These are phyloP conservation scores for Citrullus colocynthis DNA, from an alignment of 306 rosid species.

Conservation along the genomic window DNA sequence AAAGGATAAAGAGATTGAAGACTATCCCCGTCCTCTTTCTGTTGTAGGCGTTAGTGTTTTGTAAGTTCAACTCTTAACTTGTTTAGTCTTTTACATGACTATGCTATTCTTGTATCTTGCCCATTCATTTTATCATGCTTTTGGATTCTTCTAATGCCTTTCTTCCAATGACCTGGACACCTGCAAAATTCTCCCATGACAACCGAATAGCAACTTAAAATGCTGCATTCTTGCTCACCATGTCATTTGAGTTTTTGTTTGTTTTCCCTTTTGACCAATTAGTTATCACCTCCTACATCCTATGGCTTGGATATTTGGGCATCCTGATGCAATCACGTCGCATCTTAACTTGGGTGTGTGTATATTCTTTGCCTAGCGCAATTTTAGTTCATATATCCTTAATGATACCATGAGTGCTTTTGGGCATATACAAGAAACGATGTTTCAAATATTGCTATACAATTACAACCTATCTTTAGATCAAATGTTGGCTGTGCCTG, in stretches of 20 bases:
- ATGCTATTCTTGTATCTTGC: neutral
- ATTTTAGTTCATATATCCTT: neutral
- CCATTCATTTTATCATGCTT: neutral
- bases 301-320: neutral
- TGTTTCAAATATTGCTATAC: neutral
- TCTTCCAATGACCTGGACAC: neutral
- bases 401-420: neutral
- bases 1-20: slow-evolving; percentile 59
- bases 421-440: neutral
- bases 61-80: slow-evolving; percentile 41
- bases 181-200: neutral
- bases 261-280: neutral
- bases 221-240: neutral
- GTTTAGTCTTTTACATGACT: neutral
- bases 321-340: neutral
- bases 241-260: neutral
- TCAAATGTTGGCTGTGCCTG: neutral
- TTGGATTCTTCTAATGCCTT: neutral
- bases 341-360: neutral
- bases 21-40: slow-evolving; percentile 65
- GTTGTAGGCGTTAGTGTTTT: slow-evolving; percentile 81
- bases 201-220: neutral
- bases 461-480: neutral
- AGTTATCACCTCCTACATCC: neutral
- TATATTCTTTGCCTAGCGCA: neutral